phyloP scores from a whole-genome alignment of 116 monocot species.

The Papilionanthe hybrid region DNA sequence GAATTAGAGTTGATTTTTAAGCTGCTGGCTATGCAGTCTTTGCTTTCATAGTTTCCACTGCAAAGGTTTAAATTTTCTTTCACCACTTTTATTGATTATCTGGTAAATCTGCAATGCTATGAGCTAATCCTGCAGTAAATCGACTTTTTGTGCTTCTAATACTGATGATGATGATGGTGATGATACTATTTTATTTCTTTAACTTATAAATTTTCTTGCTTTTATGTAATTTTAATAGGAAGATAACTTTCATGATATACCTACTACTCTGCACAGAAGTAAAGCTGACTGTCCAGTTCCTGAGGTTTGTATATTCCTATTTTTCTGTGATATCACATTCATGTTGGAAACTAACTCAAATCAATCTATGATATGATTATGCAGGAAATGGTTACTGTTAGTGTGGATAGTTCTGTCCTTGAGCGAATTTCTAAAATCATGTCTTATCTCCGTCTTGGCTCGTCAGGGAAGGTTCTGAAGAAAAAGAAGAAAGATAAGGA shows the following conservation, averaged over 20 bases:
- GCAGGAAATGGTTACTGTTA: slow-evolving; percentile 91
- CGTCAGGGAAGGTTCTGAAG: slow-evolving; percentile 97
- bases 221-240: slow-evolving; percentile 6
- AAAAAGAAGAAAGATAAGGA: slow-evolving; percentile 98
- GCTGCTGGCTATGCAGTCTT: not conserved
- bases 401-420: slow-evolving; percentile 94
- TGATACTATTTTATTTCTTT: not conserved
- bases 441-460: slow-evolving; percentile 98
- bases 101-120: not conserved
- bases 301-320: slow-evolving; percentile 49
- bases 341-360: slow-evolving; percentile 2
- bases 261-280: slow-evolving; percentile 93
- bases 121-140: not conserved
- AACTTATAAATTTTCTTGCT: not conserved
- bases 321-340: slow-evolving; percentile 6
- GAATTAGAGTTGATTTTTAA: not conserved
- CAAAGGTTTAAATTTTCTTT: not conserved
- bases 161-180: not conserved
- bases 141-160: not conserved
- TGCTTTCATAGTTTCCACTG: not conserved
- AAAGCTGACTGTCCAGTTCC: slow-evolving; percentile 92
- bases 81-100: not conserved
- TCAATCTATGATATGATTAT: slow-evolving; percentile 7
- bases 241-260: slow-evolving; percentile 64
- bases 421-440: slow-evolving; percentile 99